These are phyloP conservation scores for Ceratobasidium sp. DNA, from an alignment of 1,284 basidiomycete species.

Conservation along the genomic window DNA sequence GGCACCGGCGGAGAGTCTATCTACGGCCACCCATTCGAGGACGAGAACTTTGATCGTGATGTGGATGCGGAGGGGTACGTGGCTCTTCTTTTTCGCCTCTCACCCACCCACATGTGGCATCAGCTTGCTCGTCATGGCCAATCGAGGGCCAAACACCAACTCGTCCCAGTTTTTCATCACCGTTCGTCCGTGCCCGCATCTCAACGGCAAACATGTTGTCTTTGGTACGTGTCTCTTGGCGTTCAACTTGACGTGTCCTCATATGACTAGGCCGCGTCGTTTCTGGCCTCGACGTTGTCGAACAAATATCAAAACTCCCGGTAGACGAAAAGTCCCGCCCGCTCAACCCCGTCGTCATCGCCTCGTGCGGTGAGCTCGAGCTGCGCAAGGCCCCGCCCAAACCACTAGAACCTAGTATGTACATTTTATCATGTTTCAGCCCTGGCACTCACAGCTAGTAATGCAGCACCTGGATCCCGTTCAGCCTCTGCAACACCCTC, in stretches of 20 bases:
- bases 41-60: slow-evolving; percentile 76
- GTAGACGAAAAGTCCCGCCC: slow-evolving; percentile 79
- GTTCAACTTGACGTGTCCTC: slow-evolving; percentile 50
- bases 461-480: slow-evolving; percentile 48
- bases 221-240: slow-evolving; percentile 61
- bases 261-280: slow-evolving; percentile 66
- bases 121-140: slow-evolving; percentile 85
- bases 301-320: slow-evolving; percentile 65
- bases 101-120: slow-evolving; percentile 1
- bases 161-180: slow-evolving; percentile 88
- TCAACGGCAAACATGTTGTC: slow-evolving; percentile 83
- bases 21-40: slow-evolving; percentile 76
- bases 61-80: slow-evolving; percentile 71
- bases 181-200: slow-evolving; percentile 73
- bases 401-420: slow-evolving; percentile 41
- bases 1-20: slow-evolving; percentile 87
- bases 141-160: slow-evolving; percentile 80
- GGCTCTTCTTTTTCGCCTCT: neutral
- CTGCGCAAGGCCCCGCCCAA: slow-evolving; percentile 61
- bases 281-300: slow-evolving; percentile 58
- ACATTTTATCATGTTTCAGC: slow-evolving; percentile 15
- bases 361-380: slow-evolving; percentile 87
- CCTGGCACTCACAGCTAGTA: too few species aligned
- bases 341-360: slow-evolving; percentile 73
- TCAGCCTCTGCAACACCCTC: slow-evolving; percentile 41